These are phyloP conservation scores for Exophiala aquamarina DNA, from an alignment of 2,329 filamentous ascomycete species.

Conservation along the genomic window DNA sequence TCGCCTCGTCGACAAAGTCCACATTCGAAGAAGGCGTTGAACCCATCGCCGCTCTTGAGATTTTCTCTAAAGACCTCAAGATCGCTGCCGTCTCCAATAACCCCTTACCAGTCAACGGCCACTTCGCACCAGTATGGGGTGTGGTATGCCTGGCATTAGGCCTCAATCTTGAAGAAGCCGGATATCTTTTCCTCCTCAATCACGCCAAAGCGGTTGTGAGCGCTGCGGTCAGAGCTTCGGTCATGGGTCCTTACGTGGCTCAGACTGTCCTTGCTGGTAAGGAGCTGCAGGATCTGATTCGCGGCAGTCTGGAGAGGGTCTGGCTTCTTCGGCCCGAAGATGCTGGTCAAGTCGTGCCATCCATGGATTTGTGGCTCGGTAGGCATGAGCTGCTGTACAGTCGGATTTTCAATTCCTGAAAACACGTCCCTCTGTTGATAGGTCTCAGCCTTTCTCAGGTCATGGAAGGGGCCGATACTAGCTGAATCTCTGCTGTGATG, in stretches of 20 bases:
- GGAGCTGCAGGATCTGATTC: slow-evolving; percentile 53
- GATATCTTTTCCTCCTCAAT: slow-evolving; percentile 63
- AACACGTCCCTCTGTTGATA: not conserved
- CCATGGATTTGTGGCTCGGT: slow-evolving; percentile 64
- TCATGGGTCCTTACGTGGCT: slow-evolving; percentile 66
- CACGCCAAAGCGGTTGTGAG: slow-evolving; percentile 64
- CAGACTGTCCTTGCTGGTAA: slow-evolving; percentile 58
- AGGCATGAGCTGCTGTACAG: slow-evolving; percentile 66
- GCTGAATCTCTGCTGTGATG: no score
- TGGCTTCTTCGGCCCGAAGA: slow-evolving; percentile 52
- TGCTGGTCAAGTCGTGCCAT: slow-evolving; percentile 61
- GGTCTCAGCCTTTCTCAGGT: no score
- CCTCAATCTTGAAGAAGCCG: slow-evolving; percentile 52
- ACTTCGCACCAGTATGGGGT: slow-evolving; percentile 63
- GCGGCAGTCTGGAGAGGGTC: slow-evolving; percentile 48
- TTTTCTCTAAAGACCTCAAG: slow-evolving; percentile 42
- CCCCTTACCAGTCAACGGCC: slow-evolving; percentile 47
- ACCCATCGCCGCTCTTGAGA: slow-evolving; percentile 34
- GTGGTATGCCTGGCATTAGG: slow-evolving; percentile 54
- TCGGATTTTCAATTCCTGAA: slow-evolving; percentile 65
- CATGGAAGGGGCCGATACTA: no score
- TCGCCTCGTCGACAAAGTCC: slow-evolving; percentile 16
- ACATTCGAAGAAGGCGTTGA: slow-evolving; percentile 17
- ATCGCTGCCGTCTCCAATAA: slow-evolving; percentile 30
- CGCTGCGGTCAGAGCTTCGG: slow-evolving; percentile 62